phyloP scores from a whole-genome alignment of 371 early-diverging fungal species.

The Neoconidiobolus thromboides region DNA sequence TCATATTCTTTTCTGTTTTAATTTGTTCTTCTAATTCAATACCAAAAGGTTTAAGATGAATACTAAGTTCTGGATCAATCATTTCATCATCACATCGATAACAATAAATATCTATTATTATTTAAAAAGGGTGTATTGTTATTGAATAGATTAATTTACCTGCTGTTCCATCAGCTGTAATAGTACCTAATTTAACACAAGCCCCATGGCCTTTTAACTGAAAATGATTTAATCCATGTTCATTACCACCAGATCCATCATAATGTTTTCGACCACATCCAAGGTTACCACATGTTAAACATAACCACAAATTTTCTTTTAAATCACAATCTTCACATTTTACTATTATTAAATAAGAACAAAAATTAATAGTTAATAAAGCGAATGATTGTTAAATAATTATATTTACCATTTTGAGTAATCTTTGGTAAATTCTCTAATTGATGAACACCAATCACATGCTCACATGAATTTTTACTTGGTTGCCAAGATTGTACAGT shows the following conservation, averaged over 20 bases:
- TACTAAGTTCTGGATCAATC: constrained; percentile 54
- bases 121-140: neutral
- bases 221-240: constrained; percentile 86
- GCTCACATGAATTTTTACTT: constrained; percentile 61
- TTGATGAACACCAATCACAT: constrained; percentile 54
- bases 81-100: constrained; percentile 74
- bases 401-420: constrained; percentile 8
- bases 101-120: constrained; percentile 64
- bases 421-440: constrained; percentile 23
- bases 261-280: constrained; percentile 81
- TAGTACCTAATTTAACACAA: constrained; percentile 83
- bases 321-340: constrained; percentile 81
- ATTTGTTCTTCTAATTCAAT: constrained; percentile 61
- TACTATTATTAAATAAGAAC: constrained; percentile 18
- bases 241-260: constrained; percentile 98
- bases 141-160: constrained; percentile 19
- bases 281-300: constrained; percentile 52
- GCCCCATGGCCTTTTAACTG: constrained; percentile 66
- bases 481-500: constrained; percentile 89
- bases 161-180: constrained; percentile 92
- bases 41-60: constrained; percentile 69
- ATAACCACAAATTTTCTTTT: constrained; percentile 59
- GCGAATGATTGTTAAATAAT: too few relatives aligned
- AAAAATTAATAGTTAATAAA: neutral
- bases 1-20: constrained; percentile 84